Base-by-base conservation (phyloP, 371 early-diverging fungal species). In the Mortierella sp. region DNA sequence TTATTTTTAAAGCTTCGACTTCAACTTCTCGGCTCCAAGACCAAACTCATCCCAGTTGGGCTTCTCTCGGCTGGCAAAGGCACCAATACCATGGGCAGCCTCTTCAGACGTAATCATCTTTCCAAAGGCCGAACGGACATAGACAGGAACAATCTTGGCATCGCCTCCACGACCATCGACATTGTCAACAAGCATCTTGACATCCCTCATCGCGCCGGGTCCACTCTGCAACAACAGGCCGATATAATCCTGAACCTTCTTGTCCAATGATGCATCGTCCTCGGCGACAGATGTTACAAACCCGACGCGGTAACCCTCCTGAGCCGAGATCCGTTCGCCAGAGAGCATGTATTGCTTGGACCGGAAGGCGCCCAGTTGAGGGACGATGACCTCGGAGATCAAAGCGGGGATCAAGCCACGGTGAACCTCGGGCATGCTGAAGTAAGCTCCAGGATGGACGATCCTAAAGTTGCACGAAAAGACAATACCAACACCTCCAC, bases 401-500 rank as follows among this genome's bases (percentile, higher is more conserved):
- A 94, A 90, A 42, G 95, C 95, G 0, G 95, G 95, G 45, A 94
- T 89, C 55, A 95, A 76, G 19, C 95, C 95, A 9, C 94, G 90
- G 48, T 92, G 90, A 45, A 94, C 93, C 84, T 95, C 95, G 0
- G 93, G 90, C 75, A 95, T 84, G 28, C 92, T 90, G 82, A 95
- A 89, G 72, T 91, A 94, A 7, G 90, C 90, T 34, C 88, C 80
- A 3, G 77, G 77, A 16, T 73, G 83, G 1, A 90, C 91, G 13
- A 94, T 84, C 16, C 94, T 90, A 55, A 95, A 89, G 83, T 95
- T 94, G 31, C 92, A 89, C 19, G 91, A 84, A 82, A 94, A 93
- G n/a, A 93, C 79, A 10, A 95, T 83, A 0, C 95, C 95, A 4
- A 93, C 92, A 6, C 95, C 95, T 26, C 95, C 95, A 44, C 95